A percentile compares a stretch with the other conserved stretches of the same genome.
These are phyloP conservation scores for Durotheca rogersii DNA, from an alignment of 495 filamentous ascomycete genomes.

Conservation along the genomic window DNA sequence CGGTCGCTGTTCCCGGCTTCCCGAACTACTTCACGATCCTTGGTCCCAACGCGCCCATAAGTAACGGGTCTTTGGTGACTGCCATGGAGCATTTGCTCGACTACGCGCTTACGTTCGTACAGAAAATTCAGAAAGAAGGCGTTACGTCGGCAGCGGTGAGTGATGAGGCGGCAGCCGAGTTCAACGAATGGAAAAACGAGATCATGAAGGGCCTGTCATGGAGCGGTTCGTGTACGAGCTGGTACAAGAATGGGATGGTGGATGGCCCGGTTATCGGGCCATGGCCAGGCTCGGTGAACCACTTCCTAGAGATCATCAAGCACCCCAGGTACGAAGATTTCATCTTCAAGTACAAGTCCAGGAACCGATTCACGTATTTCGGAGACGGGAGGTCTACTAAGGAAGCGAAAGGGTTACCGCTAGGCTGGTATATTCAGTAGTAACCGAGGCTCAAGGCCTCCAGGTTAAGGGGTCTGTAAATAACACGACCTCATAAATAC, in stretches of 20 bases:
- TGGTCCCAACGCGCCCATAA: constrained; percentile 49
- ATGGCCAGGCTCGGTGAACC: constrained; percentile 47
- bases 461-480: too few species aligned
- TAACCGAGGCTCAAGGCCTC: too few species aligned
- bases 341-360: constrained; percentile 44
- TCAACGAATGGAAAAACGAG: constrained; percentile 45
- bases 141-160: too few species aligned
- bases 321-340: constrained; percentile 53
- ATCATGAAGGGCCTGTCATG: constrained; percentile 47
- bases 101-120: constrained; percentile 50
- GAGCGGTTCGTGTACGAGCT: constrained; percentile 49
- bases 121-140: constrained; percentile 43
- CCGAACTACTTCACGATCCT: constrained; percentile 53
- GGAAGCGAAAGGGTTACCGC: too few species aligned
- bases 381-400: too few species aligned
- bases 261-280: constrained; percentile 47
- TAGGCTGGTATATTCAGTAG: too few species aligned
- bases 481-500: too few species aligned
- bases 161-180: too few species aligned
- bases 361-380: constrained; percentile 52
- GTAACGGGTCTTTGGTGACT: constrained; percentile 45
- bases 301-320: constrained; percentile 54
- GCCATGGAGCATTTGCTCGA: constrained; percentile 47
- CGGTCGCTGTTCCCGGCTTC: constrained; percentile 39
- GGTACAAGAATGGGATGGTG: constrained; percentile 47